These are phyloP conservation scores for Spizellomyces punctatus DNA, from an alignment of 192 early-diverging fungal species.

Conservation along the genomic window DNA sequence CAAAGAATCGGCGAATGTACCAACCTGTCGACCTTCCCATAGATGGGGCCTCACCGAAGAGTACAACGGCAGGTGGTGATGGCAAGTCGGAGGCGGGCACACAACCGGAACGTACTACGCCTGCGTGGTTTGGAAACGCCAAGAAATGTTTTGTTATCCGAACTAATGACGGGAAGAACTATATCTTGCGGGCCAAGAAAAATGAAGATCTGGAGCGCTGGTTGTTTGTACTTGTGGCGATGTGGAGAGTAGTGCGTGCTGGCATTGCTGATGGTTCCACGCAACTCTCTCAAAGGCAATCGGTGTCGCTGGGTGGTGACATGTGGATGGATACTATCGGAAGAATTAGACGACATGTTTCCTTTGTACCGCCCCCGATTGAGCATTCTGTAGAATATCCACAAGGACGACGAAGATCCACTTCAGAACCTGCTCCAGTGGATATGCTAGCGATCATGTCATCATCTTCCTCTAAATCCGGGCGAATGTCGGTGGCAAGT, in stretches of 20 bases:
- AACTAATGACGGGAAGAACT: conserved; percentile 17
- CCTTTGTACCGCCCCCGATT: conserved; percentile 10
- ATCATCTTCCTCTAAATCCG: background rate
- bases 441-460: background rate
- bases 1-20: background rate
- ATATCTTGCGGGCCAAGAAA: conserved; percentile 24
- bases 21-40: background rate
- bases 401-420: background rate
- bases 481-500: background rate
- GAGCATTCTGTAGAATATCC: background rate
- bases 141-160: conserved; percentile 17
- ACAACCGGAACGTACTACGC: background rate
- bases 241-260: conserved; percentile 7
- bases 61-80: background rate
- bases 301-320: background rate
- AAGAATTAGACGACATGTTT: conserved; percentile 6
- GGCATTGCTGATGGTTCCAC: background rate
- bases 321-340: conserved; percentile 17
- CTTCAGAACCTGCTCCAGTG: background rate
- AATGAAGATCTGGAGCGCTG: conserved; percentile 22
- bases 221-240: conserved; percentile 21
- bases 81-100: background rate
- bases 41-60: background rate
- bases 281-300: background rate
- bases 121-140: conserved; percentile 1